Evolutionary conservation across 1,284 basidiomycete genomes (phyloP), one percentile per base, ranked within the genome.

Genomic region (Chalciporus sp.): DNA sequence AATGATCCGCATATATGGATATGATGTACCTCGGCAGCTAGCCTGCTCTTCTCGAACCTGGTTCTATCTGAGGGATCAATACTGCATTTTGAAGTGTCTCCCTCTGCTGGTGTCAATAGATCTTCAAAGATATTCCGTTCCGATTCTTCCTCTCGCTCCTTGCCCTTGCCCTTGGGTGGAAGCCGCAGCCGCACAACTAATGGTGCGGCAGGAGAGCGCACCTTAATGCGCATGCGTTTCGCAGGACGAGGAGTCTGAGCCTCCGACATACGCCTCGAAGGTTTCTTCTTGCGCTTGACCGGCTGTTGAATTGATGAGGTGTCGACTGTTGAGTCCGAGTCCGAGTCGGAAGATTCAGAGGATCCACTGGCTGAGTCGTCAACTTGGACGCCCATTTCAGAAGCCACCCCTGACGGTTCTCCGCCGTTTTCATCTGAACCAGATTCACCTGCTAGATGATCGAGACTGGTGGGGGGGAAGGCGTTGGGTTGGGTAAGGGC

Each of bases 111-210:
- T 16, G 71, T 73, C 49, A 98, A 76, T 51, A 95, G 76, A 39
- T 95, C 90, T 53, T 95, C 90, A 72, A 96, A 93, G 53, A 94
- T 77, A n/a, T 85, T 84, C 35, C 65, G 63, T 40, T 75, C 74
- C n/a, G 61, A 73, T 20, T 83, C 80, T 8, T 84, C 82, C 49
- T 88, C 85, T n/a, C 78, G 78, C 46, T 77, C 77, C 62, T 80
- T 81, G 41, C 83, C 85, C 65, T 88, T 89, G 17, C 79, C 78
- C 54, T 78, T 78, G 23, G 76, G 68, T 0, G 84, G 77, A 28
- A 87, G 68, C 31, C 81, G 81, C 49, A 88, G 70, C 26, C 82
- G 78, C 14, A 87, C 79, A 45, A 74, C 69, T 31, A 75, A 59
- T 4, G 72, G 63, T 10, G 72, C 61, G 2, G 74, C 64, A 17